Base-by-base conservation (phyloP, 129 eudicot species). In the Mikania micrantha region DNA sequence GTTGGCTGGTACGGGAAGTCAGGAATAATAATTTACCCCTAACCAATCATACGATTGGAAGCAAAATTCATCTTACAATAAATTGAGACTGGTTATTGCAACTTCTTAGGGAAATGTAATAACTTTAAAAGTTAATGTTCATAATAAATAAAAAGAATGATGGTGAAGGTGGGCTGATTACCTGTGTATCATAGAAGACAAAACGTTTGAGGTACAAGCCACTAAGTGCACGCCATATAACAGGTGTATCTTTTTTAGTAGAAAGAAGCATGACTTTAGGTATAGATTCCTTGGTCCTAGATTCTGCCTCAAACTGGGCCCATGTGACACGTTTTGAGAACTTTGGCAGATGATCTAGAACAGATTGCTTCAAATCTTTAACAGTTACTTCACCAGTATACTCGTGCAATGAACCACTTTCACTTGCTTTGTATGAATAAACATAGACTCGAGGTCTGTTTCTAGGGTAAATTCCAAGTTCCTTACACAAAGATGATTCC, bases 241-340 rank as follows among this genome's bases (percentile, higher is more conserved):
- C 84, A 4, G 98, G 98, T 25, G 98, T 89, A 69, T 80, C 93
- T 73, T 93, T 88, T 77, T 93, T 93, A 17, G 92, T 76, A 15
- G 98, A 93, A 67, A 93, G 84, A 77, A 93, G 96, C 77, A 93
- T 77, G 22, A 89, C 90, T 79, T 77, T 87, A 53, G 98, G 98
- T 36, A 86, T 73, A 44, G 63, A 32, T 66, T 75, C 84, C 25
- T 16, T 64, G 40, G 44, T 68, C 38, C 49, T 81, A 62, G 82
- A 74, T 10, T 66, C 49, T 9, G 76, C 66, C 40, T 84, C 84
- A 69, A 86, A 79, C 15, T 72, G 78, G 34, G 64, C 78, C 80
- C 79, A 67, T 7, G 73, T 65, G 28, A 89, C 76, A 27, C 96
- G 95, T 73, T 82, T 89, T n/a, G 98, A 88, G 58, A 93, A 80